Percentiles rank a stretch among this genome's conserved stretches.
Conservation (phyloP, 2,329 filamentous ascomycete species). For the Grosmannia huntii region DNA sequence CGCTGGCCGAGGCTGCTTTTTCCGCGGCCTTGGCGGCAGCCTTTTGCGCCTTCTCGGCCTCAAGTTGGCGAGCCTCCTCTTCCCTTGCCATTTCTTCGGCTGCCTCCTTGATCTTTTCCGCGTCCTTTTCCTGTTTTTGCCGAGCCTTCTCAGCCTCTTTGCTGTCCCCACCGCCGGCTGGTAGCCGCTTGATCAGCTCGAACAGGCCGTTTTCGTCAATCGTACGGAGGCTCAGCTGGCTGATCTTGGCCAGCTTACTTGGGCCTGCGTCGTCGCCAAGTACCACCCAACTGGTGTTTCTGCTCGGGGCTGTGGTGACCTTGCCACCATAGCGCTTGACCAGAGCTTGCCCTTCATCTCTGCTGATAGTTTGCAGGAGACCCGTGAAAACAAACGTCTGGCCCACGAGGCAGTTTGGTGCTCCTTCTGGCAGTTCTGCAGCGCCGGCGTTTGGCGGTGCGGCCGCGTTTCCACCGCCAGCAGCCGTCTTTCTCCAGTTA, state of each 20-base stretch:
- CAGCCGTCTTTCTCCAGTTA: slow-evolving; percentile 54
- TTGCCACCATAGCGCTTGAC: slow-evolving; percentile 94
- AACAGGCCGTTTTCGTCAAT: slow-evolving; percentile 92
- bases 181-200: slow-evolving; percentile 66
- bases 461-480: slow-evolving; percentile 47
- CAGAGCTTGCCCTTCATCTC: slow-evolving; percentile 72
- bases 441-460: slow-evolving; percentile 50
- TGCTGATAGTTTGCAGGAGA: slow-evolving; percentile 63
- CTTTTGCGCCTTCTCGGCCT: slow-evolving; percentile 41
- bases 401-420: slow-evolving; percentile 80
- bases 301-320: slow-evolving; percentile 71
- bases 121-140: slow-evolving; percentile 74
- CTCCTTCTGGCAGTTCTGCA: slow-evolving; percentile 66
- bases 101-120: slow-evolving; percentile 67
- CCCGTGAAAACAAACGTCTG: slow-evolving; percentile 94
- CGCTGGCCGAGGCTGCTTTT: slow-evolving; percentile 3
- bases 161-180: slow-evolving; percentile 75
- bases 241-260: slow-evolving; percentile 81
- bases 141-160: slow-evolving; percentile 77
- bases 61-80: slow-evolving; percentile 47
- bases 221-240: slow-evolving; percentile 67
- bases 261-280: slow-evolving; percentile 85
- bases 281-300: slow-evolving; percentile 89
- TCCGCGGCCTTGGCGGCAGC: slow-evolving; percentile 27
- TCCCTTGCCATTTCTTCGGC: slow-evolving; percentile 77